Evolutionary conservation across 2,329 filamentous ascomycete genomes (phyloP).

Genomic region (Beauveria sp.): DNA sequence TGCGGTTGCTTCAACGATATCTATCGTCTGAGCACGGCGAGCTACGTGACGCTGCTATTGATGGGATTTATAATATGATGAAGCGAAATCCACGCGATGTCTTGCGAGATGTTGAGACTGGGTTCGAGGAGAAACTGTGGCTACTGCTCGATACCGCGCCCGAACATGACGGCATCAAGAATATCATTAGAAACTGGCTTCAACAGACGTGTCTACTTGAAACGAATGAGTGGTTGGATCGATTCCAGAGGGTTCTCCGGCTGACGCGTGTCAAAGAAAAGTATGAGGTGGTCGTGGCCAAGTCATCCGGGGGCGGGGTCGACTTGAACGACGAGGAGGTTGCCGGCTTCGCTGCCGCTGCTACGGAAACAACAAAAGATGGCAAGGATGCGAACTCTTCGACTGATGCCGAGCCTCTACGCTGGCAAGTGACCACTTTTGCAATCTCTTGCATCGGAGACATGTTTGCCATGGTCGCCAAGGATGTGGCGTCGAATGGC

Average conservation of each 20-base stretch:
- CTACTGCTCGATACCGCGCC: constrained; percentile 73
- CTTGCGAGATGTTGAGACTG: constrained; percentile 63
- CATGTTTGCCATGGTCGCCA: constrained; percentile 69
- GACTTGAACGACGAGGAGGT: constrained; percentile 95
- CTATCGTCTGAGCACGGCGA: constrained; percentile 61
- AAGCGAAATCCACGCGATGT: constrained; percentile 82
- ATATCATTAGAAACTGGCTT: constrained; percentile 88
- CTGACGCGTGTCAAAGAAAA: constrained; percentile 69
- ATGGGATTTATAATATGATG: constrained; percentile 91
- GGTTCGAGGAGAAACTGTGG: constrained; percentile 89
- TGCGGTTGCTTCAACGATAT: constrained; percentile 71
- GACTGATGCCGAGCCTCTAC: constrained; percentile 74
- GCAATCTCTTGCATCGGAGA: constrained; percentile 84
- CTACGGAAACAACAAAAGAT: constrained; percentile 47
- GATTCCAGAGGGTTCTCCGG: constrained; percentile 81
- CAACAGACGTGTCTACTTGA: constrained; percentile 78
- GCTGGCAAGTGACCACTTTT: constrained; percentile 94
- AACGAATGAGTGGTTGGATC: constrained; percentile 77
- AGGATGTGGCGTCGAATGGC: constrained; percentile 69
- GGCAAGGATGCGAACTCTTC: constrained; percentile 39
- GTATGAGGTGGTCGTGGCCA: constrained; percentile 38
- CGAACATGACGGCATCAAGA: constrained; percentile 70
- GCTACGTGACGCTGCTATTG: constrained; percentile 72
- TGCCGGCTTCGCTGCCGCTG: constrained; percentile 81
- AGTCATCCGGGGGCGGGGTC: constrained; percentile 47